Conservation (phyloP, 2,329 filamentous ascomycete genomes). For the Huntiella decipiens region DNA sequence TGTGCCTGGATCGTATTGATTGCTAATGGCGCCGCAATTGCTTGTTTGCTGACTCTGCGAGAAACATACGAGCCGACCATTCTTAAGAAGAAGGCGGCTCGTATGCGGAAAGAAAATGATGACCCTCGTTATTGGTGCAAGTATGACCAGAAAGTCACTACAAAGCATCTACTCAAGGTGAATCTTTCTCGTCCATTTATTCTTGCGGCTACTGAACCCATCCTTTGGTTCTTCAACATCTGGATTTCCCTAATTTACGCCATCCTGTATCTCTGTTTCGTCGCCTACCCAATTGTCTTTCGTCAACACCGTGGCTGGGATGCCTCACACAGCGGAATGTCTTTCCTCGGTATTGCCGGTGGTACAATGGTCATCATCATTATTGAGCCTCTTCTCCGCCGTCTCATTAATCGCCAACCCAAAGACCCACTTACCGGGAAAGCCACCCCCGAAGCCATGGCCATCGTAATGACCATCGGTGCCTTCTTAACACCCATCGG, state of each 20-base stretch:
- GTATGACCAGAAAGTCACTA: conserved; percentile 53
- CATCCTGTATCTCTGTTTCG: conserved; percentile 77
- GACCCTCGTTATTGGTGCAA: conserved; percentile 60
- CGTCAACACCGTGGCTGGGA: conserved; percentile 56
- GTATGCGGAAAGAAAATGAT: conserved; percentile 45
- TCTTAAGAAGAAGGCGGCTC: conserved; percentile 45
- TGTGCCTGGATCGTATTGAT: conserved; percentile 68
- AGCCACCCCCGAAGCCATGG: conserved; percentile 59
- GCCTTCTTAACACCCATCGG: conserved; percentile 56
- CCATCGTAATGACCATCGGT: conserved; percentile 61
- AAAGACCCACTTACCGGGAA: conserved; percentile 58
- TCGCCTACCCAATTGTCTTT: conserved; percentile 78
- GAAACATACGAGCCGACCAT: conserved; percentile 65
- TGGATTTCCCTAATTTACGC: conserved; percentile 74
- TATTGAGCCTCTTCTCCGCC: conserved; percentile 52
- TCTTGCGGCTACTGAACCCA: conserved; percentile 64
- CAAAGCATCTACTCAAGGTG: conserved; percentile 48
- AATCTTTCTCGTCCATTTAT: conserved; percentile 64
- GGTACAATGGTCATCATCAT: conserved; percentile 44
- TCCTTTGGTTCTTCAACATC: conserved; percentile 49
- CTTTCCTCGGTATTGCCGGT: conserved; percentile 53
- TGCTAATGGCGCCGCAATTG: conserved; percentile 40
- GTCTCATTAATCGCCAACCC: conserved; percentile 58
- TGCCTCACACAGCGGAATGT: conserved; percentile 51
- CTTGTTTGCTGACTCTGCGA: conserved; percentile 38